Evolutionary conservation across 2,329 filamentous ascomycete species (phyloP), one percentile per base, ranked within the genome.

Genomic region (Claviceps lovelessii): DNA sequence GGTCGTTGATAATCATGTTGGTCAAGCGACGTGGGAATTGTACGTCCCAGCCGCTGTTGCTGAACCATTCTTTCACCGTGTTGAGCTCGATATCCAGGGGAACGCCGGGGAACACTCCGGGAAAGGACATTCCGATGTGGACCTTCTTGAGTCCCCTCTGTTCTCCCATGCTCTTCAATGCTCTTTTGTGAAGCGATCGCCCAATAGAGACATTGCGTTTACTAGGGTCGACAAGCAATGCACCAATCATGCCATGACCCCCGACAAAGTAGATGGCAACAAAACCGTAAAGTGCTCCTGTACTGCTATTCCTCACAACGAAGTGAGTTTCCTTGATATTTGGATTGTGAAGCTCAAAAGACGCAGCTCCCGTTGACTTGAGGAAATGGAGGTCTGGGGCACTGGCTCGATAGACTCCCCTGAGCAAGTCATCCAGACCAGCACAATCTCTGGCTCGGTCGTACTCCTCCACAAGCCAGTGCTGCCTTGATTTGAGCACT

Each of bases 401-500:
- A 52, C 79, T 81, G 23, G 79, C 79, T 56, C 87, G 83, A 49
- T 85, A 81, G 3, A 91, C 76, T 4, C 81, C 76, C 54, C 80
- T 79, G 50, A 95, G 76, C 9, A 97, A 75, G n/a, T 80, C 83
- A 56, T 91, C 82, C 6, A 97, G 73, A 0, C 83, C 86, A 50
- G 78, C 73, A 2, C 78, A 75, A 64, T 97, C 91, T 55, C 90
- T 78, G 44, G 88, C 83, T 56, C 85, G 82, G 62, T 90, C 86
- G 72, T 90, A 97, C 49, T 80, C 83, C 64, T 96, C 91, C 0
- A 96, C 90, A 1, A 97, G 80, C 91, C 91, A 97, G 62, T 94
- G 88, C 64, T 95, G 90, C 57, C 88, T 82, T n/a, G 89, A 90
- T 62, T 94, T 91, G 56, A 88, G 81, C 0, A 88, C 79, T 67